These are phyloP conservation scores for Cordyceps militaris DNA, from an alignment of 2,329 filamentous ascomycete species.

Conservation along the genomic window DNA sequence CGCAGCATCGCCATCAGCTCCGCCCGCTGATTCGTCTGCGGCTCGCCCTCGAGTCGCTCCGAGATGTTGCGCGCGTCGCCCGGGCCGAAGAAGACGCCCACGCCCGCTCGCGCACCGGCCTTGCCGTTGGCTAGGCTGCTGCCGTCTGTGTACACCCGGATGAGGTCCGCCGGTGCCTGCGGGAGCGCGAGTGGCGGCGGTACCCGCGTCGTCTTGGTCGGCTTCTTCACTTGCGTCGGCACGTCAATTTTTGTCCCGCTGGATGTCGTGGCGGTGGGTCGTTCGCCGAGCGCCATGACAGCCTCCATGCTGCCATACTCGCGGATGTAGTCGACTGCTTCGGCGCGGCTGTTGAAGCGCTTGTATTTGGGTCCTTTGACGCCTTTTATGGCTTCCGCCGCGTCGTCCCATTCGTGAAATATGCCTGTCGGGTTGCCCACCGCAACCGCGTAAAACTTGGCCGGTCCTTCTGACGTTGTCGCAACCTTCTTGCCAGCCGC, in stretches of 20 bases:
- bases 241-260: conserved; percentile 13
- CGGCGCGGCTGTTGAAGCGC: conserved; percentile 58
- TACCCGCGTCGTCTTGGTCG: conserved; percentile 16
- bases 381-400: conserved; percentile 65
- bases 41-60: conserved; percentile 63
- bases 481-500: conserved; percentile 50
- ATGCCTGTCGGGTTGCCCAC: conserved; percentile 52
- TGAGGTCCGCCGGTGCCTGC: conserved; percentile 22
- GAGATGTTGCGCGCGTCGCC: conserved; percentile 58
- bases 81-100: conserved; percentile 57
- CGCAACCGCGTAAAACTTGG: conserved; percentile 55
- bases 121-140: conserved; percentile 54
- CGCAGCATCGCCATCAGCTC: conserved; percentile 84
- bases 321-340: conserved; percentile 72
- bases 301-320: conserved; percentile 38
- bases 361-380: conserved; percentile 65
- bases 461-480: conserved; percentile 32
- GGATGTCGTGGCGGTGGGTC: conserved; percentile 15
- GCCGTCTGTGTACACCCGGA: conserved; percentile 56
- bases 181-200: conserved; percentile 11
- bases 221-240: conserved; percentile 10
- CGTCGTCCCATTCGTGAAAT: conserved; percentile 60
- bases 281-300: conserved; percentile 33
- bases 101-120: conserved; percentile 46
- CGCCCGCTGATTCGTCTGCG: conserved; percentile 93